Evolutionary conservation across 2,329 filamentous ascomycete genomes (phyloP), one percentile per base, ranked within the genome.

Genomic region (Didymellaceae sp.): DNA sequence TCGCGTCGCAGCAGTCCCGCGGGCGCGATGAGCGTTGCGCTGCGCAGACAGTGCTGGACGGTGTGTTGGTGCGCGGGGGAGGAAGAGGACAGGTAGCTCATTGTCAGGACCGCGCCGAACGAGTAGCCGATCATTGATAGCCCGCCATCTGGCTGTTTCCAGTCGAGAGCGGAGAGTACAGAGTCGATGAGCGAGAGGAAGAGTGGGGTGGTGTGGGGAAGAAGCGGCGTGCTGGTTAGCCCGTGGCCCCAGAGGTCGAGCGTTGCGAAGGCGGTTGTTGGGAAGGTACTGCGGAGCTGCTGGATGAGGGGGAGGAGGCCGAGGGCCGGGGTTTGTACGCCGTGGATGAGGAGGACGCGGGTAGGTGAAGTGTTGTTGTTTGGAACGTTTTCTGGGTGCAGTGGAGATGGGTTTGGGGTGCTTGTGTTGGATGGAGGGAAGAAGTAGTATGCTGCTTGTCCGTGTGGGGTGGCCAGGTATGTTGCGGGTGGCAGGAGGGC

Each of bases 161-260:
- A 83, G 0, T 43, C 10, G 0, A 83, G 52, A 2, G 71, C 59
- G 1, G 61, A 63, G 4, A 83, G 55, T 1, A 82, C 21, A 0
- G 50, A 51, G 5, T 77, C 69, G 0, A 83, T 45, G 3, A 79
- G 59, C 0, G 13, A 13, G 35, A 79, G 75, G 47, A 83, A 82
- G 1, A 82, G 52, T 0, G 45, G 30, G 0, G 75, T 55, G 0
- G 67, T 67, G 43, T 82, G 79, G 0, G 80, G 58, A 0, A 60
- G 22, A 1, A 78, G 2, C 0, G 80, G 80, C 0, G 80, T 82
- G 5, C 78, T 76, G 21, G 69, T 76, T n/a, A 83, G 63, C 0
- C 80, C 80, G 41, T 83, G 81, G 22, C 81, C 81, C 79, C 78
- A 83, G 9, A 78, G 73, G 46, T 83, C 81, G 11, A 80, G 14